Conservation (phyloP, 2,329 filamentous ascomycete genomes). For the Sphaerulina vaccinii region DNA sequence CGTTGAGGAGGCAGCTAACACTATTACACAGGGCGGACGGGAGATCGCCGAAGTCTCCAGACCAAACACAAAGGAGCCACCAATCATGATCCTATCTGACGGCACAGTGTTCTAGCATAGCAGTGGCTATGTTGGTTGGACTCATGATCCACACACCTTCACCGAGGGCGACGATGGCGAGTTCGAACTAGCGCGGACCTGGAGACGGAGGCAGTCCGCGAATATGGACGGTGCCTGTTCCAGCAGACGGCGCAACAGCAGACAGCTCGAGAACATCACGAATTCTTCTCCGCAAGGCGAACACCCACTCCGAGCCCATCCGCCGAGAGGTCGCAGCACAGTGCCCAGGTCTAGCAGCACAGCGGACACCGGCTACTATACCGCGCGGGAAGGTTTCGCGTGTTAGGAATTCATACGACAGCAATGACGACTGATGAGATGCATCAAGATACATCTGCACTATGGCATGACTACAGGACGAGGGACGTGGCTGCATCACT, state of each 20-base stretch:
- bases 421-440: slow-evolving; percentile 9
- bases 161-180: slow-evolving; percentile 8
- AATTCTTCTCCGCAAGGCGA: slow-evolving; percentile 11
- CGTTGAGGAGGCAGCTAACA: not conserved
- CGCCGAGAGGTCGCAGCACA: slow-evolving; percentile 8
- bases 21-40: slow-evolving; percentile 68
- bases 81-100: slow-evolving; percentile 93
- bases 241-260: not conserved
- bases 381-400: slow-evolving; percentile 1
- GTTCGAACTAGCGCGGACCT: slow-evolving; percentile 11
- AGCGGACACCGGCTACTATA: slow-evolving; percentile 10
- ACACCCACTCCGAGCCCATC: slow-evolving; percentile 17
- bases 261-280: not conserved
- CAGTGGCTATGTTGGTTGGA: slow-evolving; percentile 31
- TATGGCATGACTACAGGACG: not conserved
- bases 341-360: no score
- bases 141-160: slow-evolving; percentile 24
- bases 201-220: slow-evolving; percentile 10
- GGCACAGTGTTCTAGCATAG: slow-evolving; percentile 81
- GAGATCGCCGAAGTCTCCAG: slow-evolving; percentile 94
- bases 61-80: slow-evolving; percentile 93
- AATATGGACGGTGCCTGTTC: slow-evolving; percentile 9
- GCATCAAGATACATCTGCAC: not conserved
- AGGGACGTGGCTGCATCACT: not conserved
- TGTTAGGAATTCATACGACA: not conserved